These are phyloP conservation scores for Suillus fuscotomentosus DNA, from an alignment of 768 basidiomycete genomes.

Conservation along the genomic window DNA sequence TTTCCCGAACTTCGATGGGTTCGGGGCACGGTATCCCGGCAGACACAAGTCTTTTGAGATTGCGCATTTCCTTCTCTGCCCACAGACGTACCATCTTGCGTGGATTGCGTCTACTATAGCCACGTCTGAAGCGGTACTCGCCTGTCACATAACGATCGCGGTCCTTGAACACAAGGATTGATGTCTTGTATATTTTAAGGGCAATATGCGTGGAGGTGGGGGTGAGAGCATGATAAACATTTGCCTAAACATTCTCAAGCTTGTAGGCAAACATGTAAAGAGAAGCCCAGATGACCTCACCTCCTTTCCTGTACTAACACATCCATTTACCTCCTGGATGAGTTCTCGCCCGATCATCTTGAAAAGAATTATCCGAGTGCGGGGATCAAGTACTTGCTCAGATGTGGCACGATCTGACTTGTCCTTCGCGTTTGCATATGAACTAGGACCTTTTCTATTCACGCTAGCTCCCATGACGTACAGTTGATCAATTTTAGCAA, in stretches of 20 bases:
- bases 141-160: conserved; percentile 96
- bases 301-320: conserved; percentile 98
- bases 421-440: conserved; percentile 88
- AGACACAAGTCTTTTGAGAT: conserved; percentile 79
- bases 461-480: conserved; percentile 70
- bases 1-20: conserved; percentile 91
- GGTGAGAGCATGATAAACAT: conserved; percentile 89
- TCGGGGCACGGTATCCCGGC: conserved; percentile 87
- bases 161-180: conserved; percentile 96
- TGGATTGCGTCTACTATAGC: conserved; percentile 87
- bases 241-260: conserved; percentile 50
- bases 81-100: conserved; percentile 98
- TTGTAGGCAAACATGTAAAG: conserved; percentile 30
- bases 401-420: conserved; percentile 96
- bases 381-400: conserved; percentile 94
- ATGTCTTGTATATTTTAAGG: conserved; percentile 98
- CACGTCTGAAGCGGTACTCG: conserved; percentile 91
- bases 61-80: conserved; percentile 99
- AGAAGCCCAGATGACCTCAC: conserved; percentile 38
- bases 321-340: conserved; percentile 90
- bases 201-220: conserved; percentile 65
- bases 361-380: conserved; percentile 92
- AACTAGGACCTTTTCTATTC: conserved; percentile 90
- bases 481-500: conserved; percentile 74
- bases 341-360: conserved; percentile 94